Evolutionary conservation across 1,284 basidiomycete species (phyloP).

Genomic region (Laetiporus sulphureus): DNA sequence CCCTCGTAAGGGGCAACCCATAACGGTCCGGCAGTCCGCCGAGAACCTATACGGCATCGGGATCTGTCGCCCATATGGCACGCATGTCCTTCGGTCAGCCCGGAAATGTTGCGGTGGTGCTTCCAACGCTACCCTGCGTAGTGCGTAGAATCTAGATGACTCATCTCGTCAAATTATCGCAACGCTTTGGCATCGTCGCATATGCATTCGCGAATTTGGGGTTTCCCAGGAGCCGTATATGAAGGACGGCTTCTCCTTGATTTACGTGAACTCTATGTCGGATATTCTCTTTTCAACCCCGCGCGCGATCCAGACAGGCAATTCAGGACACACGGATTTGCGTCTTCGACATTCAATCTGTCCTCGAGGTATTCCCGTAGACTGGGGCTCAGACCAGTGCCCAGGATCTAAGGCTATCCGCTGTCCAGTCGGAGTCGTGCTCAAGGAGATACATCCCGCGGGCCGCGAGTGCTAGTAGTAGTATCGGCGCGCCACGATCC

Average conservation of each 20-base stretch:
- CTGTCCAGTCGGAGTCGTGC: background rate
- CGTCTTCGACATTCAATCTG: background rate
- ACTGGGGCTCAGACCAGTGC: background rate
- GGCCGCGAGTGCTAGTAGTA: background rate
- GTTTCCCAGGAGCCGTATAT: no score
- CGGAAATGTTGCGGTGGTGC: constrained; percentile 24
- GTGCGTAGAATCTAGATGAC: constrained; percentile 17
- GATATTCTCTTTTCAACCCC: no score
- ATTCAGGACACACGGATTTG: background rate
- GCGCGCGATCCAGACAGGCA: background rate
- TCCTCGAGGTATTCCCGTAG: background rate
- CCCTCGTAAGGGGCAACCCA: constrained; percentile 13
- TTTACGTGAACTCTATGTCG: no score
- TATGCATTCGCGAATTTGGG: no score
- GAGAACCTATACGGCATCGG: constrained; percentile 23
- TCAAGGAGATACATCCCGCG: background rate
- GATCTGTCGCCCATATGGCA: constrained; percentile 30
- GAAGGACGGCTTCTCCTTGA: no score
- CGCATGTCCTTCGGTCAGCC: constrained; percentile 25
- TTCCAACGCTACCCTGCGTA: constrained; percentile 1
- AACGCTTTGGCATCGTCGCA: no score
- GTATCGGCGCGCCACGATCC: background rate
- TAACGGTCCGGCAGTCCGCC: constrained; percentile 17
- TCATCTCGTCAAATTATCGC: no score
- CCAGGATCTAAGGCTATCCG: background rate